Evolutionary conservation across 164 flowering plant genomes (phyloP).

Genomic region (Malania oleifera): DNA sequence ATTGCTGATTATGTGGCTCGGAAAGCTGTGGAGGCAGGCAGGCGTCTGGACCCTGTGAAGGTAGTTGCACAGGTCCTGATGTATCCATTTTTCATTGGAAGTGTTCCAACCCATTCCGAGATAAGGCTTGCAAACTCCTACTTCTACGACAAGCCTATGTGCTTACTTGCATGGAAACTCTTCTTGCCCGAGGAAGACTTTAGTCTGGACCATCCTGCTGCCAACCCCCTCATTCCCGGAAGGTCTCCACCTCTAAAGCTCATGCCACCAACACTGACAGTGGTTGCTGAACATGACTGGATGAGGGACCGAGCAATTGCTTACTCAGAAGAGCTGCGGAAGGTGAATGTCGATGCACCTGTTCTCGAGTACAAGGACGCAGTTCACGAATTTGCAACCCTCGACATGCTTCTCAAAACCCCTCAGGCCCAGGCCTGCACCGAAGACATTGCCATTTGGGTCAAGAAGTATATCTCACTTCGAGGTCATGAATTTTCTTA

Average conservation of each 20-base stretch:
- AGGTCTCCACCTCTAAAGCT: conserved; percentile 57
- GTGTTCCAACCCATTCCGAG: conserved; percentile 66
- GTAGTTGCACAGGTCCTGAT: conserved; percentile 75
- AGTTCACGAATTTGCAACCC: conserved; percentile 65
- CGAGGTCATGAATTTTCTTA: conserved; percentile 77
- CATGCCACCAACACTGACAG: conserved; percentile 70
- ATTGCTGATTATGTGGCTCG: conserved; percentile 66
- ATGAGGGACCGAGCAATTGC: conserved; percentile 82
- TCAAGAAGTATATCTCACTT: conserved; percentile 65
- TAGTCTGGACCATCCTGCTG: conserved; percentile 65
- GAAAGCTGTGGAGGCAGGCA: conserved; percentile 58
- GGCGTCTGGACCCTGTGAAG: conserved; percentile 61
- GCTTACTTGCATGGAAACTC: conserved; percentile 64
- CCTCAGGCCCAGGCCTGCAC: conserved; percentile 78
- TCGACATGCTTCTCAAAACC: conserved; percentile 62
- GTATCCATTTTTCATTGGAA: conserved; percentile 73
- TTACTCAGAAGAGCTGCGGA: conserved; percentile 65
- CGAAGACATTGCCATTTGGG: conserved; percentile 77
- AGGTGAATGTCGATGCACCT: conserved; percentile 74
- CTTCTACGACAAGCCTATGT: conserved; percentile 72
- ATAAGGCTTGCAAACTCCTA: conserved; percentile 66
- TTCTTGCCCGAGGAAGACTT: conserved; percentile 62
- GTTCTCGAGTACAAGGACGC: conserved; percentile 75
- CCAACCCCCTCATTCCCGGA: conserved; percentile 53
- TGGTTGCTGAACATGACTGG: conserved; percentile 77